A percentile compares a stretch with the other conserved stretches of the same genome.
These are phyloP conservation scores for Diaporthe velutina DNA, from an alignment of 2,329 filamentous ascomycete species.

Conservation along the genomic window DNA sequence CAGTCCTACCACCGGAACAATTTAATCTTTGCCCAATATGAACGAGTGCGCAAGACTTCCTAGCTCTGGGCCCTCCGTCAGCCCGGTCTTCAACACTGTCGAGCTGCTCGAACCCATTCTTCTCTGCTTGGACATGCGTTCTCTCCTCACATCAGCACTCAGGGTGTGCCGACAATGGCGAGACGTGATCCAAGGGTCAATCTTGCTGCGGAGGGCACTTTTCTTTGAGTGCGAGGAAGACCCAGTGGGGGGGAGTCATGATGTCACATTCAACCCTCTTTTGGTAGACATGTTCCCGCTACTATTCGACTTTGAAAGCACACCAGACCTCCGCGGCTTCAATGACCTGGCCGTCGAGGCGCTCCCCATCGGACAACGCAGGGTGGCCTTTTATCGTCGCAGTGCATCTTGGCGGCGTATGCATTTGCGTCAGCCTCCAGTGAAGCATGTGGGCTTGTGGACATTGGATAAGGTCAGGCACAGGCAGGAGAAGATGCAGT, in stretches of 20 bases:
- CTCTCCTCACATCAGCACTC: slow-evolving; percentile 27
- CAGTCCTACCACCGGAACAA: not conserved
- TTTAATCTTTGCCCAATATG: not conserved
- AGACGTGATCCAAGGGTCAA: slow-evolving; percentile 30
- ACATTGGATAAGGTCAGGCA: not conserved
- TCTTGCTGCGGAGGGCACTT: slow-evolving; percentile 1
- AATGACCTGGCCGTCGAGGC: slow-evolving; percentile 25
- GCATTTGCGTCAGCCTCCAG: slow-evolving; percentile 21
- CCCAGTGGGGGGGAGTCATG: not conserved
- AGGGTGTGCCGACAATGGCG: slow-evolving; percentile 28
- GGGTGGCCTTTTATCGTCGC: slow-evolving; percentile 8
- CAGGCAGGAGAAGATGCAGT: not conserved
- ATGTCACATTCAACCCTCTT: slow-evolving; percentile 17
- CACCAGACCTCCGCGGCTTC: not conserved
- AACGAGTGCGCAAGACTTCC: not conserved
- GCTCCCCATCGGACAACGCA: slow-evolving; percentile 29
- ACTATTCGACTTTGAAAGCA: slow-evolving; percentile 16
- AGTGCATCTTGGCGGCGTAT: slow-evolving; percentile 25
- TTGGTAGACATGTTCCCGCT: slow-evolving; percentile 16
- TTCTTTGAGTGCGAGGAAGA: slow-evolving; percentile 9
- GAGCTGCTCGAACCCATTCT: slow-evolving; percentile 27
- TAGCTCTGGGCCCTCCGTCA: not conserved
- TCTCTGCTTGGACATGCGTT: slow-evolving; percentile 20
- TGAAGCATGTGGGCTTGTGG: slow-evolving; percentile 26
- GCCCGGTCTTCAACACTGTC: not conserved